These are phyloP conservation scores for Ballota nigra DNA, from an alignment of 257 asterid genomes.

Conservation along the genomic window DNA sequence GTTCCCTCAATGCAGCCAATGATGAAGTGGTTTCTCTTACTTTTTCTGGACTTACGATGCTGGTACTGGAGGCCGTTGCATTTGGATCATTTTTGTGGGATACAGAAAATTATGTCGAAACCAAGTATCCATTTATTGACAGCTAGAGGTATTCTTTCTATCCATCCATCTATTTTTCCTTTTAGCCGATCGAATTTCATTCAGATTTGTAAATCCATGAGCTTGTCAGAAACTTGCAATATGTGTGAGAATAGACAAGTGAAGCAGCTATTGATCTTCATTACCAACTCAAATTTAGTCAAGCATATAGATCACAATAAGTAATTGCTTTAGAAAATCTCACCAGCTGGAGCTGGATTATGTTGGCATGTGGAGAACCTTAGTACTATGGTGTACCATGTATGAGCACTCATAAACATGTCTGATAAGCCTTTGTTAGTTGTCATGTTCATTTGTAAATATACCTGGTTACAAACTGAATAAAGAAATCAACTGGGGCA, in stretches of 20 bases:
- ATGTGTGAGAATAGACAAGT: constrained; percentile 6
- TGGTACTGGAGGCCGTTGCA: constrained; percentile 86
- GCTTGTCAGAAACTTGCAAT: background rate
- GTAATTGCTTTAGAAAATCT: background rate
- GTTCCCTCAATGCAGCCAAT: constrained; percentile 59
- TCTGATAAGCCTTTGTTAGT: too few relatives aligned
- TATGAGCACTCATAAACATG: background rate
- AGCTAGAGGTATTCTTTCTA: constrained; percentile 32
- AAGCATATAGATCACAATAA: background rate
- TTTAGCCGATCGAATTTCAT: background rate
- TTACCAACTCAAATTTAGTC: background rate
- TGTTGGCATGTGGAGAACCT: too few relatives aligned
- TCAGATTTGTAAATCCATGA: constrained; percentile 20
- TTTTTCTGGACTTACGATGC: constrained; percentile 71
- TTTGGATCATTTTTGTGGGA: constrained; percentile 93
- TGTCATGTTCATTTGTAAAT: background rate
- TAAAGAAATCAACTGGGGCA: too few relatives aligned
- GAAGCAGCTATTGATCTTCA: background rate
- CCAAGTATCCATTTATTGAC: constrained; percentile 63
- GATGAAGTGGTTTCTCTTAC: constrained; percentile 67
- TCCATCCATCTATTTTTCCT: background rate
- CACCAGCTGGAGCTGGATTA: background rate
- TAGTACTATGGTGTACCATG: background rate
- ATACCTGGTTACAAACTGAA: too few relatives aligned
- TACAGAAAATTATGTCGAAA: constrained; percentile 67